Conservation (phyloP, 2,329 filamentous ascomycete species). For the Pseudogymnoascus sp. region DNA sequence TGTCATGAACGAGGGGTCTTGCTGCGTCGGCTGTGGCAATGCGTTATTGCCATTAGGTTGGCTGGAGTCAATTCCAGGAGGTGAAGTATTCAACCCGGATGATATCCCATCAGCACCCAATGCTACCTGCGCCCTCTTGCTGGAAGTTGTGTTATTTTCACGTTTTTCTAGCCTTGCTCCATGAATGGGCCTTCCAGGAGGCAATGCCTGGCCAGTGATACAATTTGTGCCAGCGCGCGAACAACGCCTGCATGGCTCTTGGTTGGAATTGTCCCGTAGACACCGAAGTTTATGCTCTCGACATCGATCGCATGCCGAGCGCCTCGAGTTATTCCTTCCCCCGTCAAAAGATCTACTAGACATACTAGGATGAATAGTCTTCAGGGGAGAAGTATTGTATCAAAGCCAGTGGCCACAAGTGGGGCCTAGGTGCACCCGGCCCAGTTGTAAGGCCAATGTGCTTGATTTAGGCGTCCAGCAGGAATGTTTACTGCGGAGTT, state of each 20-base stretch:
- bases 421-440: background rate
- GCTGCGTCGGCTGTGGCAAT: background rate
- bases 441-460: background rate
- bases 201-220: conserved; percentile 1
- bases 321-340: background rate
- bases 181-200: background rate
- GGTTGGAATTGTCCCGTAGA: background rate
- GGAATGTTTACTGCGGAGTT: background rate
- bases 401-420: background rate
- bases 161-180: background rate
- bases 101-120: background rate
- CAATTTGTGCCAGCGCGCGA: background rate
- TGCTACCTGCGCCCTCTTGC: background rate
- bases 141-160: background rate
- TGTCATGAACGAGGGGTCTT: background rate
- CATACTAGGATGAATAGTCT: background rate
- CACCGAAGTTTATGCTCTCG: conserved; percentile 1
- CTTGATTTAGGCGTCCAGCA: background rate
- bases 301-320: conserved; percentile 5
- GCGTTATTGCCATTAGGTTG: background rate
- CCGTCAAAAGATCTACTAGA: background rate
- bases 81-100: background rate
- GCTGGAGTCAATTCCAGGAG: background rate
- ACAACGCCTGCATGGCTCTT: background rate
- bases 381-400: background rate